Evolutionary conservation across 1,284 basidiomycete genomes (phyloP), one percentile per base, ranked within the genome.

Genomic region (Neolentinus lepideus): DNA sequence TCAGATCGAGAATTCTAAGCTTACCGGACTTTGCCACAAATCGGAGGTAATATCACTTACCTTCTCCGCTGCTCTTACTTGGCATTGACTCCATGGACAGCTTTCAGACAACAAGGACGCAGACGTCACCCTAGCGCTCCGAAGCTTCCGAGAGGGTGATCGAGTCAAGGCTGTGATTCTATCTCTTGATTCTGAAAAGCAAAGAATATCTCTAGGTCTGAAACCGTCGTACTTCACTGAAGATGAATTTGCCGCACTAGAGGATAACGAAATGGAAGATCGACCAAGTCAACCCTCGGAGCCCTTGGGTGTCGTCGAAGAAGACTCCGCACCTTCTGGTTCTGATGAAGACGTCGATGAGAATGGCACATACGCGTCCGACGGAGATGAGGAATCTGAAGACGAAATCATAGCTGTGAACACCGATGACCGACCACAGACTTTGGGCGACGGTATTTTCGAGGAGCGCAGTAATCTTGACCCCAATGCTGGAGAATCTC

Each of bases 1-100:
- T 54, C 82, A 89, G 67, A 87, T 98, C 45, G 84, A 90, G 10
- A 88, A 82, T 14, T 88, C 90, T 1, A 88, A 88, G 63, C 75
- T 98, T 52, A 88, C 81, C 56, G 97, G 97, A 3, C 76, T 99
- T 10, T 98, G 96, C 69, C 97, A 99, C 72, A 94, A 94, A 70
- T 92, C 90, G 21, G 82, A 97, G 78, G 90, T 88, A 64, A 51
- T 55, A 56, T 53, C 33, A 45, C 47, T 33, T 51, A 24, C 22
- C 56, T 25, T 26, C 6, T 2, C n/a, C 53, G 1, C 10, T 31
- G 43, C 2, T 58, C 36, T 43, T 1, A 38, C 26, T 43, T 21
- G 4, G 19, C 6, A 54, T 48, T 55, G 21, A 54, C 56, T 2
- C 48, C 19, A 22, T 27, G 26, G 16, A 29, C 58, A 94, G 89